Base-by-base conservation (phyloP, 495 filamentous ascomycete species). In the Staphylotrichum longicolle region DNA sequence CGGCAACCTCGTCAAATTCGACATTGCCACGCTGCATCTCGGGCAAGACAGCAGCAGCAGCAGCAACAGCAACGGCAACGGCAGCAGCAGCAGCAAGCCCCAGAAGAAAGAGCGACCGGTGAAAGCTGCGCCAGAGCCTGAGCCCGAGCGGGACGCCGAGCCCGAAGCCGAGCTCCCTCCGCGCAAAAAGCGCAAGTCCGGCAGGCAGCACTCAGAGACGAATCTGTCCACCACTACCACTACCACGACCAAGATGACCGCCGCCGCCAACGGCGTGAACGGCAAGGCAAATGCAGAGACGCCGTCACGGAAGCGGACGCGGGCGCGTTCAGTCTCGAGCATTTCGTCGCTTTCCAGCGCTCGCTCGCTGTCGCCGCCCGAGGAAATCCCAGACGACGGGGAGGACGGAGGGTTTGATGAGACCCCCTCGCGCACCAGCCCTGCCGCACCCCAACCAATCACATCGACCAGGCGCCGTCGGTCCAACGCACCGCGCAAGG, bases 1-100 rank as follows among this genome's bases (percentile, higher is more conserved):
- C 68, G 64, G 63, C 49, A 63, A 76, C 42, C 71, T 82, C 27
- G 57, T 77, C 67, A 72, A 68, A 66, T 63, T 74, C 61, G 72
- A 80, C 63, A 60, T 74, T 27, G 65, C 69, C 20, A 57, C 54
- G 12, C 41, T 71, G 55, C 66, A 44, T n/a, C 57, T 54, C 33
- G 51, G 46, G 15, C 60, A 14, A 20, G 10, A 20, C 54, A 41
- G 34, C 49, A 56, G 27, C 47, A 61, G 53, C 39, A 52, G 45
- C 66, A 45, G 65, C 30, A 20, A 42, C 34, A 10, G 55, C 49
- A 27, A 9, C 62, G 14, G 50, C 37, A n/a, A 10, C 33, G 9
- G 32, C 51, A 15, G 33, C 32, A 33, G 51, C 34, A 5, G 35
- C 46, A 27, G 37, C 34, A 40, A 57, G n/a, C 20, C 39, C 33